Base-by-base conservation (phyloP, 2,329 filamentous ascomycete species). In the Ascochyta clinopodiicola region DNA sequence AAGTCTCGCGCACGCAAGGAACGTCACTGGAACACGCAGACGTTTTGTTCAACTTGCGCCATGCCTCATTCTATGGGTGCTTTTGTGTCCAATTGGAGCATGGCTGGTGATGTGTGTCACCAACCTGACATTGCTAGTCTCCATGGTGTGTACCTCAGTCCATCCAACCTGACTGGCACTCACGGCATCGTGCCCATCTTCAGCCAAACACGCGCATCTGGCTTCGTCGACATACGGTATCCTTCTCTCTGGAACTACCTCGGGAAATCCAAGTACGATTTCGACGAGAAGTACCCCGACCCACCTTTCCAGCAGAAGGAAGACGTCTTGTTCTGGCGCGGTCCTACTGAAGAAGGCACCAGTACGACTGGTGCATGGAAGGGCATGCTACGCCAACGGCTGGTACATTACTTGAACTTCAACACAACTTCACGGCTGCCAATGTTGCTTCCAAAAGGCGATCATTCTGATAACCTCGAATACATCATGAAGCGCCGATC, bases 141-240 rank as follows among this genome's bases (percentile, higher is more conserved):
- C 1, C 90, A 94, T 65, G 88, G 90, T 37, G 86, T 94, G 67
- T 86, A 90, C 70, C 80, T 90, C 36, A 86, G 84, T 0, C 84
- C 88, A 0, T 84, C 88, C 7, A 80, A 83, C 0, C 80, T 86
- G 59, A 84, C 85, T 44, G 84, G 87, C 0, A 83, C 88, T 1
- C 82, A 85, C 57, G 80, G 87, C 19, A 80, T 95, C 4, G 75
- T 89, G 2, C 91, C 91, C 0, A 79, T 95, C 10, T 95, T 95
- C 75, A 90, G 90, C 59, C 83, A 89, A 54, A 88, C 86, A 44
- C 92, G 91, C 64, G 85, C 88, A 1, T 81, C 84, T 39, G 86
- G 87, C 4, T 94, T 90, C 75, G 86, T 83, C 60, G 91, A 96
- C 69, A 90, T 96, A 31, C 75, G 93, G 21, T 88, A 92, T 47